phyloP scores from a whole-genome alignment of 352 stramenopile species.

The Phytophthora pisi region DNA sequence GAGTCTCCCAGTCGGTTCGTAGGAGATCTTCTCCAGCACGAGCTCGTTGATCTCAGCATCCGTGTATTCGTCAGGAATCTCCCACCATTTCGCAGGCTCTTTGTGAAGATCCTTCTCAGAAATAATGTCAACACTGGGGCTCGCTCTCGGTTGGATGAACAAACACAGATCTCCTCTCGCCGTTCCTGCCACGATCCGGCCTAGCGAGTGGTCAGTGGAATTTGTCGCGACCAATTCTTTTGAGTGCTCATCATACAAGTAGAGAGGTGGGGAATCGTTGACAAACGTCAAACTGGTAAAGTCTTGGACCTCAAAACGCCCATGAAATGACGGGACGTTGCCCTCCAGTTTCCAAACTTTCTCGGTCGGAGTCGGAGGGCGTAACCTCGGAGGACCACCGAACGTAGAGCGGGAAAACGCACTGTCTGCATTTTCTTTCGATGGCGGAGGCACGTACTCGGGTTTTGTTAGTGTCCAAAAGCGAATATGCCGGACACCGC shows the following conservation, averaged over 20 bases:
- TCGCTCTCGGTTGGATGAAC: conserved; percentile 64
- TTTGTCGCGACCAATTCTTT: conserved; percentile 54
- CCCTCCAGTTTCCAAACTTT: conserved; percentile 81
- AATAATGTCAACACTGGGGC: conserved; percentile 41
- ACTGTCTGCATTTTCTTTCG: conserved; percentile 56
- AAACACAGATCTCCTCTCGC: conserved; percentile 71
- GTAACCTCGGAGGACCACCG: conserved; percentile 50
- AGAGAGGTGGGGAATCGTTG: conserved; percentile 68
- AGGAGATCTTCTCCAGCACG: conserved; percentile 62
- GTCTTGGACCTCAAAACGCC: conserved; percentile 69
- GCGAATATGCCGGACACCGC: conserved; percentile 72
- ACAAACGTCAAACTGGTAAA: conserved; percentile 73
- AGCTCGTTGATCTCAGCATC: conserved; percentile 70
- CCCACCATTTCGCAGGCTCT: conserved; percentile 76
- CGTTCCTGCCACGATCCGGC: conserved; percentile 64
- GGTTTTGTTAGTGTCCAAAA: conserved; percentile 77
- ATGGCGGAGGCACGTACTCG: conserved; percentile 47
- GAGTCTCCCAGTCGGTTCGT: conserved; percentile 60
- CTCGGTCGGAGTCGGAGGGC: conserved; percentile 57
- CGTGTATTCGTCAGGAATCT: conserved; percentile 70
- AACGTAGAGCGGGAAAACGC: conserved; percentile 71
- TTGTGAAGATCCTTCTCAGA: conserved; percentile 33
- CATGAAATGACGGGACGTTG: conserved; percentile 74
- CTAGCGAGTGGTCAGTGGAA: conserved; percentile 59
- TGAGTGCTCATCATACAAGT: conserved; percentile 55